These are phyloP conservation scores for Fusarium decemcellulare DNA, from an alignment of 2,329 filamentous ascomycete genomes.

Conservation along the genomic window DNA sequence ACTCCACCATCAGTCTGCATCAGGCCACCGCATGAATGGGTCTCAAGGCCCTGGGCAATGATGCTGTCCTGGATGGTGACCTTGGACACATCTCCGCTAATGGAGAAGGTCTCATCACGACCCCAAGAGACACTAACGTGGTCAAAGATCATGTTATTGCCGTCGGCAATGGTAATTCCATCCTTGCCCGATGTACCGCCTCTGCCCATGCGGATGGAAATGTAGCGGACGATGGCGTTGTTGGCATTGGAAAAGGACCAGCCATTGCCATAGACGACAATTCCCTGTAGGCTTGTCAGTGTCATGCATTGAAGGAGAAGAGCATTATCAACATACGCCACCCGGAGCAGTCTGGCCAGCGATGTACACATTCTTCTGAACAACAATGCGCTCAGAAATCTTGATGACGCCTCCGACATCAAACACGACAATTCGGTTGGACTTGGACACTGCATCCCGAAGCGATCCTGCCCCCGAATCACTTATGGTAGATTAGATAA, in stretches of 20 bases:
- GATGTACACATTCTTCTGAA: conserved; percentile 61
- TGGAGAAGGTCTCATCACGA: conserved; percentile 69
- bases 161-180: conserved; percentile 66
- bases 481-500: conserved; percentile 7
- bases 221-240: conserved; percentile 68
- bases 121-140: conserved; percentile 68
- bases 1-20: conserved; percentile 66
- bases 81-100: conserved; percentile 62
- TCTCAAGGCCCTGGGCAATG: conserved; percentile 67
- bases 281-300: conserved; percentile 46
- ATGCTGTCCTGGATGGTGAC: conserved; percentile 68
- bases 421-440: conserved; percentile 62
- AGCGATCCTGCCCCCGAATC: conserved; percentile 55
- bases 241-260: conserved; percentile 66
- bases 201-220: conserved; percentile 68
- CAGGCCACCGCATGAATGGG: conserved; percentile 66
- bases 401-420: conserved; percentile 63
- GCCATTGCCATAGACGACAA: conserved; percentile 69
- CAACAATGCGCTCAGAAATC: conserved; percentile 59
- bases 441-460: conserved; percentile 56
- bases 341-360: conserved; percentile 65
- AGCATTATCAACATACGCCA: conserved; percentile 51
- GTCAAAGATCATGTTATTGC: conserved; percentile 69
- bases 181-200: conserved; percentile 67
- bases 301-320: neutral